Evolutionary conservation across 2,329 filamentous ascomycete genomes (phyloP).

Genomic region (Arthrinium puccinioides): DNA sequence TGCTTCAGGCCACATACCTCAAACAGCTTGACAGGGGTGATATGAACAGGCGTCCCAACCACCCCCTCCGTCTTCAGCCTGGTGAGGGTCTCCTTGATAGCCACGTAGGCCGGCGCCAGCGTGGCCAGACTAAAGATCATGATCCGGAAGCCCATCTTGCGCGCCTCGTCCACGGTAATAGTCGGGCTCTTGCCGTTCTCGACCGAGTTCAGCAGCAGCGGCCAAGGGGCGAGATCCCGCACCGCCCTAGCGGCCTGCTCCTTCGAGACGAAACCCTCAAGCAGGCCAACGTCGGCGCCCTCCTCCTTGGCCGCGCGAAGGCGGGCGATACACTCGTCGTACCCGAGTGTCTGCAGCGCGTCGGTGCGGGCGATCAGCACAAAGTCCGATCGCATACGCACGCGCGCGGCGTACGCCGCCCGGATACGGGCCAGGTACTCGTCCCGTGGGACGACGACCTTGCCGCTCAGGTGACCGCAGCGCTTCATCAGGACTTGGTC

Average conservation of each 20-base stretch:
- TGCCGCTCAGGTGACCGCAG: slow-evolving; percentile 57
- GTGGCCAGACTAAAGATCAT: slow-evolving; percentile 49
- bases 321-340: slow-evolving; percentile 45
- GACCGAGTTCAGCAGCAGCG: slow-evolving; percentile 50
- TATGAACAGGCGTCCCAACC: slow-evolving; percentile 19
- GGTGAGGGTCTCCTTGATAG: slow-evolving; percentile 29
- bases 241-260: slow-evolving; percentile 42
- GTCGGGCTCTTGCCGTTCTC: slow-evolving; percentile 47
- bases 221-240: slow-evolving; percentile 39
- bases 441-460: slow-evolving; percentile 46
- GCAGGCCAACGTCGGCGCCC: slow-evolving; percentile 53
- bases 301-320: slow-evolving; percentile 41
- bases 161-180: slow-evolving; percentile 43
- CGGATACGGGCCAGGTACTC: slow-evolving; percentile 49
- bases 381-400: slow-evolving; percentile 45
- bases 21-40: slow-evolving; percentile 21
- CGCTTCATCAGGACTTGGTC: slow-evolving; percentile 48
- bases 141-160: slow-evolving; percentile 48
- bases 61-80: slow-evolving; percentile 27
- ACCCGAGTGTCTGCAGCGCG: slow-evolving; percentile 48
- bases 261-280: slow-evolving; percentile 47
- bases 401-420: slow-evolving; percentile 44
- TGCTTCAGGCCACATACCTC: slow-evolving; percentile 23
- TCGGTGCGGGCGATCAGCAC: slow-evolving; percentile 60
- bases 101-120: slow-evolving; percentile 37